Conservation (phyloP, 2,329 filamentous ascomycete genomes). For the Epichloe gansuensis region DNA sequence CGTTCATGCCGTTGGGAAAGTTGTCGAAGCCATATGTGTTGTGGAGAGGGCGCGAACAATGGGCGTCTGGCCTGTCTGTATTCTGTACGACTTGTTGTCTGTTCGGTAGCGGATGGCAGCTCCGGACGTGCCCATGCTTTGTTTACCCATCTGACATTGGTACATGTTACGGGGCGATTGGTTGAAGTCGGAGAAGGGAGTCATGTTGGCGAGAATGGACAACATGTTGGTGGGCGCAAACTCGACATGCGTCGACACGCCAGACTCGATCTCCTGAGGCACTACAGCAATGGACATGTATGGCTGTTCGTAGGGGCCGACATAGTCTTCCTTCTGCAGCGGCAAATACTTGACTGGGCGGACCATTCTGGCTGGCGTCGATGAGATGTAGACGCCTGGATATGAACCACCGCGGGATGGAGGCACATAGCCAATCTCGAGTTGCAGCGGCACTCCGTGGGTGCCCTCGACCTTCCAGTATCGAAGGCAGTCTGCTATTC, state of each 20-base stretch:
- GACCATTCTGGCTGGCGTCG: constrained; percentile 74
- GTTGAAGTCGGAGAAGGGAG: constrained; percentile 97
- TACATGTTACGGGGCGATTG: constrained; percentile 99
- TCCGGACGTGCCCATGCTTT: constrained; percentile 95
- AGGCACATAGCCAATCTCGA: constrained; percentile 89
- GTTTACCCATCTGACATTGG: constrained; percentile 98
- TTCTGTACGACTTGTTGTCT: constrained; percentile 91
- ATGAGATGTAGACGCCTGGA: constrained; percentile 89
- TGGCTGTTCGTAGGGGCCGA: constrained; percentile 90
- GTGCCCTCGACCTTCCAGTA: constrained; percentile 92
- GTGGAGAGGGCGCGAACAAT: constrained; percentile 81
- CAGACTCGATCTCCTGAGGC: constrained; percentile 77
- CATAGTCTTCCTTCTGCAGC: constrained; percentile 71
- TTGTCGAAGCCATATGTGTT: constrained; percentile 96
- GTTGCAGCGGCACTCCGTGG: constrained; percentile 65
- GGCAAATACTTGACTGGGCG: constrained; percentile 87
- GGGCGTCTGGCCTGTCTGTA: constrained; percentile 93
- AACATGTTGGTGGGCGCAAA: constrained; percentile 92
- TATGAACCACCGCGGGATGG: constrained; percentile 86
- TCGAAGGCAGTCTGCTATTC: constrained; percentile 75
- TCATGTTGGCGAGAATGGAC: constrained; percentile 96
- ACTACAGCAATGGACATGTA: constrained; percentile 96
- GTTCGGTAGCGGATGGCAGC: constrained; percentile 76
- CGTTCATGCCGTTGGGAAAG: constrained; percentile 93
- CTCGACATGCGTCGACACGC: constrained; percentile 86